Conservation (phyloP, 208 protist species). For the Leishmania major region DNA sequence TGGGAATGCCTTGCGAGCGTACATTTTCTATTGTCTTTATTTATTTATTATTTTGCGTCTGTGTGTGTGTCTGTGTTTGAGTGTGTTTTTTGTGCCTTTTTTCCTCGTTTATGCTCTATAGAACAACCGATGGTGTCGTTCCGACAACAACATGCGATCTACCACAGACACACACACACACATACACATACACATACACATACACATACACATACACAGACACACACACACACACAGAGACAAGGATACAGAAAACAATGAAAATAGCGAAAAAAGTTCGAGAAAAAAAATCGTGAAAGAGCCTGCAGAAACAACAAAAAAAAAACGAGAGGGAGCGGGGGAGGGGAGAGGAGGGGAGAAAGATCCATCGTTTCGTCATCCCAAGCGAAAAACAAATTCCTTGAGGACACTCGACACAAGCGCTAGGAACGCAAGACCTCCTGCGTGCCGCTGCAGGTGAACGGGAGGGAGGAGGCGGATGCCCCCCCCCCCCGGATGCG, state of each 20-base stretch:
- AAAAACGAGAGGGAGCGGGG: background rate
- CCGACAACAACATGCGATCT: background rate
- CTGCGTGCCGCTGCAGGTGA: too few relatives aligned
- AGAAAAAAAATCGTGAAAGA: background rate
- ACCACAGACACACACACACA: background rate
- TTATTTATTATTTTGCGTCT: background rate
- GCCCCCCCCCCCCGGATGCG: too few relatives aligned
- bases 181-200: background rate
- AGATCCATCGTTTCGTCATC: too few relatives aligned
- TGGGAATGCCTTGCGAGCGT: background rate
- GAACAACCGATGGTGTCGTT: too few relatives aligned
- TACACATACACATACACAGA: background rate
- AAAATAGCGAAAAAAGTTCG: background rate
- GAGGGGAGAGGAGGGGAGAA: too few relatives aligned
- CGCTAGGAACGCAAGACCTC: too few relatives aligned
- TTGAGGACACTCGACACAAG: too few relatives aligned
- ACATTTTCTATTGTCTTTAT: background rate
- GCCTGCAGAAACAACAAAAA: background rate
- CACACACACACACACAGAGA: background rate
- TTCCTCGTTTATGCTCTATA: background rate
- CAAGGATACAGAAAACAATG: background rate
- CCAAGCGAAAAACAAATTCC: too few relatives aligned
- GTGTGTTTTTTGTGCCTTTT: background rate
- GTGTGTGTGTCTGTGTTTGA: too few relatives aligned
- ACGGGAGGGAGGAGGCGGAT: too few relatives aligned